phyloP scores from a whole-genome alignment of 345 rosid species.

The Geranium brycei region DNA sequence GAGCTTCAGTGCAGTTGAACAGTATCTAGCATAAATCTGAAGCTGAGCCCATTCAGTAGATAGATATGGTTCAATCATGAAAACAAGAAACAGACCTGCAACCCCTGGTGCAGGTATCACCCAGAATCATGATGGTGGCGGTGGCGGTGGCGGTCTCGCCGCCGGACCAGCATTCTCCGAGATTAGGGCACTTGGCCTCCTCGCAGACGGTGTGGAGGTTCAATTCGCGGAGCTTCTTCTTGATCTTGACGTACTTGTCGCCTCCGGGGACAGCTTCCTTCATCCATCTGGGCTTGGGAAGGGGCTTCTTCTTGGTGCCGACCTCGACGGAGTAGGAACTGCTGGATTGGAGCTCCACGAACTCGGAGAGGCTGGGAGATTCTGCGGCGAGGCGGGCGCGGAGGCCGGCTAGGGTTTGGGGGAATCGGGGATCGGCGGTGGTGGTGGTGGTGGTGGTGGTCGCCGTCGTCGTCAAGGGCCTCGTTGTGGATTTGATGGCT shows the following conservation, averaged over 20 bases:
- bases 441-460: not conserved
- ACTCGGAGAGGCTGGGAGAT: conserved; percentile 53
- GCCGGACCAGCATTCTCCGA: conserved; percentile 90
- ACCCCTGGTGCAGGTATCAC: conserved; percentile 79
- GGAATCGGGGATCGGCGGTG: conserved; percentile 19
- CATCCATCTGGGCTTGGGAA: conserved; percentile 89
- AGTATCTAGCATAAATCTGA: not conserved
- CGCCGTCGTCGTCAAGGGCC: conserved; percentile 18
- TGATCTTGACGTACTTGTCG: conserved; percentile 72
- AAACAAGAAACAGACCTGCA: conserved; percentile 35
- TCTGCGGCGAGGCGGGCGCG: conserved; percentile 78
- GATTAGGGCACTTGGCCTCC: conserved; percentile 89
- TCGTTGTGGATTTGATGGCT: conserved; percentile 14
- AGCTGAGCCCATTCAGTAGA: not conserved
- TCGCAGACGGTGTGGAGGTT: conserved; percentile 89
- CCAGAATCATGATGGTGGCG: conserved; percentile 75
- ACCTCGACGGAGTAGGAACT: conserved; percentile 59
- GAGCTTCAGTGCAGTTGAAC: not conserved
- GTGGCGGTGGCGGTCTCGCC: conserved; percentile 84
- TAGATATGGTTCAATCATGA: not conserved
- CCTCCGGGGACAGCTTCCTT: conserved; percentile 67
- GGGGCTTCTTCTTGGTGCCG: conserved; percentile 75
- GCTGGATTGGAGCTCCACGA: conserved; percentile 28
- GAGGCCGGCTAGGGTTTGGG: conserved; percentile 54
- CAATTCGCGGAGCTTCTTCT: conserved; percentile 62